Evolutionary conservation across 345 rosid genomes (phyloP), one percentile per base, ranked within the genome.

Genomic region (Sapria himalayana): DNA sequence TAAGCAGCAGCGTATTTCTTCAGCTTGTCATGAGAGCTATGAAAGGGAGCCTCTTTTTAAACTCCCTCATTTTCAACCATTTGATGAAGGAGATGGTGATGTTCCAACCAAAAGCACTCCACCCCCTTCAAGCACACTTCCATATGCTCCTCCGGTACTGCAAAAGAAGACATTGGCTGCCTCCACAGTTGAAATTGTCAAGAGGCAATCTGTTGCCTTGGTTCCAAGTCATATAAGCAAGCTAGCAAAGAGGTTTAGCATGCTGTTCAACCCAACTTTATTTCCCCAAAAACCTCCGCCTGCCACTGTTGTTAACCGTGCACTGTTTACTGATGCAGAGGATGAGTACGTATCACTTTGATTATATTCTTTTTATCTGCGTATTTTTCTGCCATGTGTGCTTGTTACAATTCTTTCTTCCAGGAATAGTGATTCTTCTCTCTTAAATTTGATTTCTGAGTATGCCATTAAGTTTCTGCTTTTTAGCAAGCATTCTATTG

Each of bases 251-350:
- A 65, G 56, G 45, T 89, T 89, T 58, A 37, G 57, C 43, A 71
- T 79, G 0, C 52, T 71, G 39, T 74, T 89, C 50, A 89, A 73
- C 61, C 66, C 52, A 39, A 67, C 78, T 19, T 51, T 89, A 5
- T 82, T 69, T 65, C 98, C 95, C 10, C 81, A 79, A 65, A 89
- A 79, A 63, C 86, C 95, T 44, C 95, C 98, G 22, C 66, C 69
- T 48, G 51, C 54, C 15, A 61, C 95, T 43, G 74, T 76, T 13
- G 73, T 72, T 38, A 76, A 67, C 64, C 63, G 95, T 53, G 63
- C 79, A 49, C 95, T 89, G 55, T 89, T 89, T 57, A 82, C 98
- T 44, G 93, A 78, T 33, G 45, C 85, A 57, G 94, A 86, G 72
- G 97, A 86, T 67, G 91, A 81, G 98, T 76, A 54, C 72, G 93